phyloP scores from a whole-genome alignment of 352 stramenopile genomes.

The Globisporangium abappressorium region DNA sequence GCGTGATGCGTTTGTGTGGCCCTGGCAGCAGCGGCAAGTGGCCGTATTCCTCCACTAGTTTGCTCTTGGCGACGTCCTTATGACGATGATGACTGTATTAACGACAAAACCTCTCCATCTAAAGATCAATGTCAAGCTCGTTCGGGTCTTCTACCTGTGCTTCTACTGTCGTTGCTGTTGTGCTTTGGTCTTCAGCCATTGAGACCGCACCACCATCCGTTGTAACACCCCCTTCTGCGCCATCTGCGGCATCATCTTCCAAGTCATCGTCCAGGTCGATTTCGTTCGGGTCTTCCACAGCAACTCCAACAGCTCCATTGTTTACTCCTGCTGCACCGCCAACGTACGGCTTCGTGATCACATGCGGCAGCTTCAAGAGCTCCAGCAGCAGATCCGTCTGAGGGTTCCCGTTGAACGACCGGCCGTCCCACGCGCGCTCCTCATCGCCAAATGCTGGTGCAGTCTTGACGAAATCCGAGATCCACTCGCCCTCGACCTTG shows the following conservation, averaged over 20 bases:
- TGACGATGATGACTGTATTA: neutral
- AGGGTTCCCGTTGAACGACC: constrained; percentile 80
- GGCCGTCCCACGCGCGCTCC: constrained; percentile 18
- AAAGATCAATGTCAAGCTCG: constrained; percentile 33
- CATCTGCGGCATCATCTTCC: constrained; percentile 20
- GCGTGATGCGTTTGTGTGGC: no score
- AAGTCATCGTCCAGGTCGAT: constrained; percentile 53
- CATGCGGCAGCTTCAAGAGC: constrained; percentile 91
- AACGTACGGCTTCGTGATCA: constrained; percentile 90
- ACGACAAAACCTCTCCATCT: neutral
- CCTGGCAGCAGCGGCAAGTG: no score
- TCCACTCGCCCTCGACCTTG: constrained; percentile 58
- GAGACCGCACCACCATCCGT: constrained; percentile 9
- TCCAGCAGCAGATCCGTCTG: constrained; percentile 94
- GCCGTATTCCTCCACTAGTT: no score
- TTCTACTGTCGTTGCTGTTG: neutral
- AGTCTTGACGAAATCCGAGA: constrained; percentile 79
- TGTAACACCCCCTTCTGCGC: constrained; percentile 7
- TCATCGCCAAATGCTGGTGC: constrained; percentile 58
- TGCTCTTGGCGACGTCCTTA: neutral
- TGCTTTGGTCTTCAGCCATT: constrained; percentile 1
- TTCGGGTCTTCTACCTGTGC: constrained; percentile 25
- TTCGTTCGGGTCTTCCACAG: constrained; percentile 48
- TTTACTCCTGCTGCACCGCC: neutral
- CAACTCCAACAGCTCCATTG: constrained; percentile 1